Evolutionary conservation across 805 yeast species (phyloP).

Genomic region (Cyberlindnera sargentensis): DNA sequence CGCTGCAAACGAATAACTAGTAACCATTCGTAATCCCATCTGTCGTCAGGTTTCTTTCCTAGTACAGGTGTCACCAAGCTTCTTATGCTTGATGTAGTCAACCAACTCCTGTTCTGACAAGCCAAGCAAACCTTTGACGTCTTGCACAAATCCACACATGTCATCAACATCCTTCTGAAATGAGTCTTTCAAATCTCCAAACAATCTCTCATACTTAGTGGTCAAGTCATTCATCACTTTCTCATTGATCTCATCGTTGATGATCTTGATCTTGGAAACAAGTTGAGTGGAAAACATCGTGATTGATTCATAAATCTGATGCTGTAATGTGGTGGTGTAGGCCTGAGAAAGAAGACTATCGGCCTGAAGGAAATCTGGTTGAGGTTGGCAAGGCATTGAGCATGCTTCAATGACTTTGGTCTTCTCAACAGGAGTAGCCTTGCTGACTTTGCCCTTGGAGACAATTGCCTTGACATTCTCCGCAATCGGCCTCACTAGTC

Average conservation of each 20-base stretch:
- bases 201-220: constrained; percentile 27
- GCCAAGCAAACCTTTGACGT: constrained; percentile 28
- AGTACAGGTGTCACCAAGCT: constrained; percentile 2
- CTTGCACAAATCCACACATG: constrained; percentile 28
- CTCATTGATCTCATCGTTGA: constrained; percentile 31
- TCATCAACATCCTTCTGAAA: constrained; percentile 32
- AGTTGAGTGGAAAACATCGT: constrained; percentile 28
- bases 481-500: no score
- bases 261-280: constrained; percentile 27
- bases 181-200: constrained; percentile 26
- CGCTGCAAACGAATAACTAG: no score
- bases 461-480: no score
- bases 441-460: no score
- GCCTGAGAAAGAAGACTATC: constrained; percentile 18
- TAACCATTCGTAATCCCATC: neutral
- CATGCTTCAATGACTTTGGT: no score
- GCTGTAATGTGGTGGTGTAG: constrained; percentile 30
- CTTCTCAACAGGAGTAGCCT: no score
- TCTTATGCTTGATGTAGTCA: constrained; percentile 23
- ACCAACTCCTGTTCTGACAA: constrained; percentile 29
- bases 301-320: constrained; percentile 30
- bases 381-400: no score
- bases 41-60: neutral
- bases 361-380: constrained; percentile 2
- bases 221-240: constrained; percentile 29